Evolutionary conservation across 352 stramenopile species (phyloP).

Genomic region (Pythium brassicae): DNA sequence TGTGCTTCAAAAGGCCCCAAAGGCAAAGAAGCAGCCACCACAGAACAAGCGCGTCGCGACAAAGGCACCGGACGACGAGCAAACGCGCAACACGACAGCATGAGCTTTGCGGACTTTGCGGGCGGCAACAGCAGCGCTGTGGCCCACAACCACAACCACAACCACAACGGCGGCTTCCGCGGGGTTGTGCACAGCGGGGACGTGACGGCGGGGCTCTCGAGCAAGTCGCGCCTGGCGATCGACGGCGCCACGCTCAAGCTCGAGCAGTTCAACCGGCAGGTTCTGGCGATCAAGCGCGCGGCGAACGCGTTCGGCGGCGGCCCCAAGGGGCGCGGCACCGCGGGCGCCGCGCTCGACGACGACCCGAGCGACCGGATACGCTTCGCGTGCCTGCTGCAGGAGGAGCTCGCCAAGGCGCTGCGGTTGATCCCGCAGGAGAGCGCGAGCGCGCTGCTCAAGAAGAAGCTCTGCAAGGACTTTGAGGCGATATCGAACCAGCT

Average conservation of each 20-base stretch:
- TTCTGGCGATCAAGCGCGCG: conserved; percentile 71
- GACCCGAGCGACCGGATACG: conserved; percentile 82
- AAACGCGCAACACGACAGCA: conserved; percentile 6
- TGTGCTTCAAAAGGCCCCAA: no score
- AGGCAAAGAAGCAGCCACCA: no score
- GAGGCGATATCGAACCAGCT: conserved; percentile 70
- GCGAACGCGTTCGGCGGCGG: conserved; percentile 13
- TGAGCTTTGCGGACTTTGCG: conserved; percentile 72
- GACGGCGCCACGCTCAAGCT: conserved; percentile 73
- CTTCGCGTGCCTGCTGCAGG: conserved; percentile 77
- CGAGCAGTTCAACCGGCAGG: conserved; percentile 81
- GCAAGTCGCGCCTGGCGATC: conserved; percentile 47
- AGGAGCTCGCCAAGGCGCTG: conserved; percentile 71
- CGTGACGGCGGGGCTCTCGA: conserved; percentile 15
- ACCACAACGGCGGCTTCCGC: conserved; percentile 9
- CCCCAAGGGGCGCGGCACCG: conserved; percentile 3
- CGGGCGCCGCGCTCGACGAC: conserved; percentile 41
- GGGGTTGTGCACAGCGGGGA: conserved; percentile 6
- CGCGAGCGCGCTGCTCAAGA: conserved; percentile 65
- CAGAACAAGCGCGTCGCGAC: no score
- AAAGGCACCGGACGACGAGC: not conserved
- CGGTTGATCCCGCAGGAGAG: conserved; percentile 50
- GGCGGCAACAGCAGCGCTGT: conserved; percentile 8
- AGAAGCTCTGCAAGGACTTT: conserved; percentile 83
- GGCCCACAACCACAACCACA: not conserved